Evolutionary conservation across 768 basidiomycete genomes (phyloP), one percentile per base, ranked within the genome.

Genomic region (Podaxis sp.): DNA sequence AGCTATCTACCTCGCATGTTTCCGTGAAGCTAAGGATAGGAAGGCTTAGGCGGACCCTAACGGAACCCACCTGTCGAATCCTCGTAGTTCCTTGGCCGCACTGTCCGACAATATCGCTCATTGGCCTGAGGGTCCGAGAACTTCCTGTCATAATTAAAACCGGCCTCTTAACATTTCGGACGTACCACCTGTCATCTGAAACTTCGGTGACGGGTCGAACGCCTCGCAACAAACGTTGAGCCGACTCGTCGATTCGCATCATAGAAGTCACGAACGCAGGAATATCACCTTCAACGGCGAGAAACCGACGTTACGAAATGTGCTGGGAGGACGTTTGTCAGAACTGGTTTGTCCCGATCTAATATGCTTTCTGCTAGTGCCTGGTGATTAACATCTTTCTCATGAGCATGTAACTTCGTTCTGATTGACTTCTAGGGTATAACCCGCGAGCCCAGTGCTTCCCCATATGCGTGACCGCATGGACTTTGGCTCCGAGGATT

Each of bases 71-170:
- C 24, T 5, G 49, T 50, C 49, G 49, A 22, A 13, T 12, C 49
- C 24, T 50, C 49, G 22, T 13, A 28, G 49, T 12, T 50, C 49
- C 20, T 22, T n/a, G 41, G 28, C 61, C 48, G 33, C 30, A 36
- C 41, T 30, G 22, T 28, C 54, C 54, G 60, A 56, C 36, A 56
- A 56, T 56, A 56, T 62, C 61, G 61, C 61, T 13, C 49, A 26
- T 50, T 41, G 55, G 52, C 20, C n/a, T n/a, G 24, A 44, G 46
- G 48, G 33, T 37, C 53, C 54, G 26, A 36, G 37, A 38, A 50
- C 24, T 33, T 40, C 46, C n/a, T 54, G 30, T 37, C 53, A 53
- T 30, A 44, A 62, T 55, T 33, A 38, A 53, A 53, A 28, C 61
- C 48, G 54, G 22, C n/a, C 48, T 62, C 22, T 56, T 26, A 62